phyloP scores from a whole-genome alignment of 805 yeast species.

The Torulaspora maleeae region DNA sequence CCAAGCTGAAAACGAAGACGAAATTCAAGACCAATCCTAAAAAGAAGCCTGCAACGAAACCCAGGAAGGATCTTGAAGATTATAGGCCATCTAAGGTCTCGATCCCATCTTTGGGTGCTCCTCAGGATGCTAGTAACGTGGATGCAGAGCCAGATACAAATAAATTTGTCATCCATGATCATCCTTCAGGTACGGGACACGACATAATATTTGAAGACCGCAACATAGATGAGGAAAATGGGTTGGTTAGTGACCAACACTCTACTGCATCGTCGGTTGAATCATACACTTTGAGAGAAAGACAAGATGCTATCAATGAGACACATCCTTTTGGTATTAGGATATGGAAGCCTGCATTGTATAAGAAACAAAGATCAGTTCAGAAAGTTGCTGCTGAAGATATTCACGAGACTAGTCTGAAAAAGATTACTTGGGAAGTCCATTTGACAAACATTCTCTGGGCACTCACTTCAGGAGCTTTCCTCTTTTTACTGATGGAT shows the following conservation, averaged over 20 bases:
- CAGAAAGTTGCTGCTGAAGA: slow-evolving; percentile 88
- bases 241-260: slow-evolving; percentile 28
- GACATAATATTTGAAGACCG: slow-evolving; percentile 18
- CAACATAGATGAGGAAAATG: slow-evolving; percentile 14
- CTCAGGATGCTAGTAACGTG: slow-evolving; percentile 5
- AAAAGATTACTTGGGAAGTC: slow-evolving; percentile 57
- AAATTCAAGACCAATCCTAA: slow-evolving; percentile 1
- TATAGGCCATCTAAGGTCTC: neutral
- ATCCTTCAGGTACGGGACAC: slow-evolving; percentile 9
- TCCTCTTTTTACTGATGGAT: slow-evolving; percentile 46
- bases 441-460: slow-evolving; percentile 66
- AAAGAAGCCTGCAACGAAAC: neutral
- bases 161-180: slow-evolving; percentile 19
- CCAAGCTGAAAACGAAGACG: slow-evolving; percentile 1
- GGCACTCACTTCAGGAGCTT: slow-evolving; percentile 67
- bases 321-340: slow-evolving; percentile 98
- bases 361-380: slow-evolving; percentile 88
- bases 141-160: slow-evolving; percentile 5
- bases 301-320: slow-evolving; percentile 93
- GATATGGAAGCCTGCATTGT: slow-evolving; percentile 97
- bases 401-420: slow-evolving; percentile 69
- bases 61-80: neutral
- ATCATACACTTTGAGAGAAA: slow-evolving; percentile 80
- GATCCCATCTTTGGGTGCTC: slow-evolving; percentile 1
- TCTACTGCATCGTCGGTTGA: slow-evolving; percentile 51